Conservation (phyloP, 2,329 filamentous ascomycete species). For the Paracoccidioides lutzii region DNA sequence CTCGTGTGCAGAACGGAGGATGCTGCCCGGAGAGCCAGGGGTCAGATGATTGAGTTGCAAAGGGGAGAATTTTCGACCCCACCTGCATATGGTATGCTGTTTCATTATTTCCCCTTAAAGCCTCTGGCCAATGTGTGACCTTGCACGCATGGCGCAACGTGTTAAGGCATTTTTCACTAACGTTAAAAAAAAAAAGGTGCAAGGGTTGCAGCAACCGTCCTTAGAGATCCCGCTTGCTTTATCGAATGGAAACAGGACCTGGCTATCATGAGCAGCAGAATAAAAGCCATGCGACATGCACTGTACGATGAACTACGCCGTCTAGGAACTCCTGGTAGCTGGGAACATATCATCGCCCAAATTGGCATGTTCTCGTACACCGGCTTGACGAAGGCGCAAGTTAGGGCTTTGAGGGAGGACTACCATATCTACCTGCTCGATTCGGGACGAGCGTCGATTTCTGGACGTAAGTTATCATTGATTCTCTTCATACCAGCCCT, state of each 20-base stretch:
- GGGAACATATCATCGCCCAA: conserved; percentile 96
- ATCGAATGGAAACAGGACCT: conserved; percentile 84
- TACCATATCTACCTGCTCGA: conserved; percentile 18
- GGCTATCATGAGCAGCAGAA: conserved; percentile 81
- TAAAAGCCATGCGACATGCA: conserved; percentile 75
- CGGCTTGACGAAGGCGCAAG: conserved; percentile 15
- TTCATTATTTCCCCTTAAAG: neutral
- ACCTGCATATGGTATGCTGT: conserved; percentile 56
- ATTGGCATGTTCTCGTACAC: conserved; percentile 23
- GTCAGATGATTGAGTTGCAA: conserved; percentile 78
- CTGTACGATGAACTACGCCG: conserved; percentile 70
- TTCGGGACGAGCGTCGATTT: conserved; percentile 17
- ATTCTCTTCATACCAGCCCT: neutral
- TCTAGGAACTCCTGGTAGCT: conserved; percentile 75
- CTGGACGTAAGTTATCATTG: conserved; percentile 12
- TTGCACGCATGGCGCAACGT: too few relatives aligned
- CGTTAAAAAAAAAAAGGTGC: conserved; percentile 5
- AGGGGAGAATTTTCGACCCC: conserved; percentile 88
- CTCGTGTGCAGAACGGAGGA: conserved; percentile 29
- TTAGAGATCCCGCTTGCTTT: conserved; percentile 67
- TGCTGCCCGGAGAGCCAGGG: conserved; percentile 50
- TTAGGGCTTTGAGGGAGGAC: conserved; percentile 11
- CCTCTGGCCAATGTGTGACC: neutral
- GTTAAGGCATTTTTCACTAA: neutral
- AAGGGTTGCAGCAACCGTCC: conserved; percentile 32